Conservation (phyloP, 805 yeast species). For the Scheffersomyces coipomensis region DNA sequence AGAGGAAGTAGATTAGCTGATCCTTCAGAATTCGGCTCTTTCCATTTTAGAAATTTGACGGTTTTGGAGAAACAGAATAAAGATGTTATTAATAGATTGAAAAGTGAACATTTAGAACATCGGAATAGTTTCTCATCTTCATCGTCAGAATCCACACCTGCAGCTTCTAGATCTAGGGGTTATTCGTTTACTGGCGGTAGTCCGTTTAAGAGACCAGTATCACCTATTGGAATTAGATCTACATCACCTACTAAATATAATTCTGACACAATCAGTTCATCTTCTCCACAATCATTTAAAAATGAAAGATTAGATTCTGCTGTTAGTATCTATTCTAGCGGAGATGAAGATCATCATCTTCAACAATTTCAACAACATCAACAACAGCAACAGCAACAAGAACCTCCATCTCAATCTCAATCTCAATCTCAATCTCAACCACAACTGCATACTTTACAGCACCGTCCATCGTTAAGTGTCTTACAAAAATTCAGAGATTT, state of each 20-base stretch:
- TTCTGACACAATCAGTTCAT: constrained; percentile 1
- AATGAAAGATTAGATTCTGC: constrained; percentile 33
- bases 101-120: constrained; percentile 76
- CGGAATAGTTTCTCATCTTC: constrained; percentile 47
- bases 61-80: constrained; percentile 92
- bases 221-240: constrained; percentile 33
- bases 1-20: constrained; percentile 73
- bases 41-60: constrained; percentile 83
- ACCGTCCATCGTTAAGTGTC: not conserved
- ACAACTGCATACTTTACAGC: not conserved
- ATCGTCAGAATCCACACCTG: constrained; percentile 45
- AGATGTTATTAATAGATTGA: constrained; percentile 84
- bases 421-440: constrained; percentile 15
- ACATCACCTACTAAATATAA: constrained; percentile 25
- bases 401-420: not conserved
- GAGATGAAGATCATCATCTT: constrained; percentile 22
- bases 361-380: not conserved
- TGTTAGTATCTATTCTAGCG: constrained; percentile 27
- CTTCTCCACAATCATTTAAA: constrained; percentile 14
- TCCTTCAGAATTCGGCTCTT: constrained; percentile 84
- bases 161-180: constrained; percentile 34
- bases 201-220: constrained; percentile 46
- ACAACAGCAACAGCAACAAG: not conserved
- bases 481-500: constrained; percentile 19
- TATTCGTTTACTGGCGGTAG: constrained; percentile 19